These are phyloP conservation scores for Malassezia psittaci DNA, from an alignment of 1,284 basidiomycete species.

Conservation along the genomic window DNA sequence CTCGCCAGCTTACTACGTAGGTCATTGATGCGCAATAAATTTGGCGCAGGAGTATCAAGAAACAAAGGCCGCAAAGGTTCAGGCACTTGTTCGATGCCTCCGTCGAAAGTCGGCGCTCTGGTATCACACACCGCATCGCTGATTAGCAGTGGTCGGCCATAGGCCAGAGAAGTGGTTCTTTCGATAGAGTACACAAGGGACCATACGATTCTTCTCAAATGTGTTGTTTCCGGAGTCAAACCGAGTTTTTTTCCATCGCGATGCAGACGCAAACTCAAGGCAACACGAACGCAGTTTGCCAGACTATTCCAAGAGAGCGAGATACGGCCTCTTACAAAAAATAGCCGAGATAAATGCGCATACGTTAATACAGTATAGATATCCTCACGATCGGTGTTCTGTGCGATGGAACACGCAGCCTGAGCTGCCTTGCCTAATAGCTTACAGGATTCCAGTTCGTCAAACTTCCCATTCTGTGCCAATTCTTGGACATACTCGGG, in stretches of 20 bases:
- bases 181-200: constrained; percentile 31
- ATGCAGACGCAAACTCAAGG: constrained; percentile 39
- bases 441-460: constrained; percentile 23
- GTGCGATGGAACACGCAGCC: constrained; percentile 23
- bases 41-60: background rate
- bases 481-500: constrained; percentile 1
- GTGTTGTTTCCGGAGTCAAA: constrained; percentile 24
- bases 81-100: constrained; percentile 6
- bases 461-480: constrained; percentile 17
- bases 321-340: constrained; percentile 33
- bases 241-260: constrained; percentile 35
- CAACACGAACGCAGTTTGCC: constrained; percentile 26
- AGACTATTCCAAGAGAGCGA: constrained; percentile 28
- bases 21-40: constrained; percentile 1
- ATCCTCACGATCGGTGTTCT: constrained; percentile 30
- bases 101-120: constrained; percentile 24
- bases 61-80: background rate
- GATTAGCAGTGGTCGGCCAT: constrained; percentile 34
- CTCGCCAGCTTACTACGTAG: constrained; percentile 2
- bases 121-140: constrained; percentile 35
- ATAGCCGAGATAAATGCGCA: constrained; percentile 25
- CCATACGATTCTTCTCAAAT: constrained; percentile 34
- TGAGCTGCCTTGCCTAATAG: constrained; percentile 27
- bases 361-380: constrained; percentile 31
- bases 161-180: constrained; percentile 25